Evolutionary conservation across 495 filamentous ascomycete genomes (phyloP), one percentile per base, ranked within the genome.

Genomic region (Hypoxylon rickii): DNA sequence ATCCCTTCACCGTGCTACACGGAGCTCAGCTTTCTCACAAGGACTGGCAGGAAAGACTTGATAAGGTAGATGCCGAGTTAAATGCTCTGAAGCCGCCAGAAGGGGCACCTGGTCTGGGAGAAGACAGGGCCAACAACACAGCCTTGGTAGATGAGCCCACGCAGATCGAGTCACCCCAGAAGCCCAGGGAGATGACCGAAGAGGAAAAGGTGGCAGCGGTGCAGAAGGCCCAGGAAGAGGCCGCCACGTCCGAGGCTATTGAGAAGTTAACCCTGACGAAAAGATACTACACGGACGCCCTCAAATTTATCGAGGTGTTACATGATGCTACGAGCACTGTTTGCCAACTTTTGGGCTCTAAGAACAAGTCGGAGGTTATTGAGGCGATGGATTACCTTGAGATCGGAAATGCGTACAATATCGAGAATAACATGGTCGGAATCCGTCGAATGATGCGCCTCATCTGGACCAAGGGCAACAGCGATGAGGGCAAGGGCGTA

Each of bases 391-490:
- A 99, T 64, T 97, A 94, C 71, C 96, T 97, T 63, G 90, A 92
- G 51, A 84, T 96, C 22, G 82, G 93, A 29, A 91, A 99, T 70
- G 91, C 89, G 5, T 97, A 97, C 81, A 92, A 92, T 70, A 83
- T 99, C 37, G 89, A 96, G 70, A 89, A 92, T 41, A 90, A 94
- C 55, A 89, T 92, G 67, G 68, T 85, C 46, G 94, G 94, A 45
- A 96, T 97, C 60, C 83, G 92, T 36, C 83, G 89, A 45, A 99
- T 99, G 94, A 82, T 99, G 34, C 83, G 91, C 33, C 78, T 97
- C 33, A 97, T 99, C 69, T 99, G 94, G 94, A 97, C 95, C 15
- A 99, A 99, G 73, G 94, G 93, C 44, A 97, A 97, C 72, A 96
- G 89, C 63, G 94, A 99, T 65, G 94, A 99, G 78, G 94, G 94